phyloP scores from a whole-genome alignment of 192 early-diverging fungal species.

The Backusella tuberculispora region DNA sequence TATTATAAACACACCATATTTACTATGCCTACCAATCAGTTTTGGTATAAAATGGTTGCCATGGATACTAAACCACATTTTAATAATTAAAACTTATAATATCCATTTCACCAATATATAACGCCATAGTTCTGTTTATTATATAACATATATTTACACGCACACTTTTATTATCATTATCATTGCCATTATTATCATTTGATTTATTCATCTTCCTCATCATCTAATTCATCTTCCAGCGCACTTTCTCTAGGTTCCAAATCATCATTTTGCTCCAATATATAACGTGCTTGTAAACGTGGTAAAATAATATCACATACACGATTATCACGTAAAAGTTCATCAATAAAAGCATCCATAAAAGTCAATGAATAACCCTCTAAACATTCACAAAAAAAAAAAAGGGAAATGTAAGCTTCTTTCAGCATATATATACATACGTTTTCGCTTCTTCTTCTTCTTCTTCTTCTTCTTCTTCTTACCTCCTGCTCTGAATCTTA shows the following conservation, averaged over 20 bases:
- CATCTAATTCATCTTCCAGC: conserved; percentile 64
- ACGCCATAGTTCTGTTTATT: no score
- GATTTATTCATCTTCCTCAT: background rate
- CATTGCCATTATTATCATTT: background rate
- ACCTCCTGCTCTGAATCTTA: conserved; percentile 63
- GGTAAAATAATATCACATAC: conserved; percentile 93
- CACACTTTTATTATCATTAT: background rate
- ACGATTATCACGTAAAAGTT: conserved; percentile 74
- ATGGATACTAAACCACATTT: no score
- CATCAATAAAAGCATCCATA: conserved; percentile 94
- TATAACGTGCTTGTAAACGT: conserved; percentile 73
- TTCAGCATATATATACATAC: no score
- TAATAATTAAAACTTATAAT: no score
- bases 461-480: background rate
- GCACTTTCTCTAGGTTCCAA: conserved; percentile 80
- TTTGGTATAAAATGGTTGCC: no score
- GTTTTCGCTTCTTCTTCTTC: background rate
- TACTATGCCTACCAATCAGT: no score
- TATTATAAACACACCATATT: no score
- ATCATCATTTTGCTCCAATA: conserved; percentile 85
- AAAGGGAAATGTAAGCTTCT: no score
- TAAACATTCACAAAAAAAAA: conserved; percentile 11
- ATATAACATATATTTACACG: no score
- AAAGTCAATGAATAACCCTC: conserved; percentile 51
- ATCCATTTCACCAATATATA: no score